Evolutionary conservation across 352 stramenopile species (phyloP), one percentile per base, ranked within the genome.

Genomic region (Aphanomyces euteiches): DNA sequence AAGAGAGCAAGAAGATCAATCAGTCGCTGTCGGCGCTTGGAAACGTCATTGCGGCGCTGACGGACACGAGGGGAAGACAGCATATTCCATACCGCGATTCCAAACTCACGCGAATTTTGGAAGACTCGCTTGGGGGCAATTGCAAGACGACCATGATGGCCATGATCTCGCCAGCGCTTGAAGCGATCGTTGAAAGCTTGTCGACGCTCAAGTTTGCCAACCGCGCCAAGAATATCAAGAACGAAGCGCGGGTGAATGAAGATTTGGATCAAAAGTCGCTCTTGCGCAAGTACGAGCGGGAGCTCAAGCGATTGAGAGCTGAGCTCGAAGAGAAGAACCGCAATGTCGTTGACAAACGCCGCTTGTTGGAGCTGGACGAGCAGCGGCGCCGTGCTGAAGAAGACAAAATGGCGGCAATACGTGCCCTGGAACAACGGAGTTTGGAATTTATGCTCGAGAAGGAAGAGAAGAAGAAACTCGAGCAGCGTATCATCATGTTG

Each of bases 81-180:
- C 93, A 98, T 64, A 97, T 98, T 60, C 93, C 91, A 13, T 98
- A 98, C 64, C 87, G 93, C 21, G 92, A 98, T 69, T 94, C 80
- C 34, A 98, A 98, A 72, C 88, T 98, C n/a, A 98, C 92, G 13
- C 80, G 92, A 5, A 97, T 98, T 50, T 70, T 98, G 5, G 84
- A 95, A 65, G 85, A 95, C 67, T 91, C 83, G 13, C 72, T 97
- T 0, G 89, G 90, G 28, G 90, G 90, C 5, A 98, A 98, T 70
- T 98, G 93, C 80, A 97, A 97, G 75, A 98, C 93, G 10, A 97
- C 90, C 19, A 98, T 98, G 94, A 97, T 98, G 85, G 93, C 91
- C 4, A 98, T 98, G 90, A 93, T 98, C 70, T 96, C 85, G 4
- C 93, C 94, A n/a, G 90, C 83, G 1, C 74, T 92, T 0, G 85